Percentiles rank a stretch among this genome's conserved stretches.
phyloP scores from a whole-genome alignment of 805 yeast species.

The Martiniozyma abietophila region DNA sequence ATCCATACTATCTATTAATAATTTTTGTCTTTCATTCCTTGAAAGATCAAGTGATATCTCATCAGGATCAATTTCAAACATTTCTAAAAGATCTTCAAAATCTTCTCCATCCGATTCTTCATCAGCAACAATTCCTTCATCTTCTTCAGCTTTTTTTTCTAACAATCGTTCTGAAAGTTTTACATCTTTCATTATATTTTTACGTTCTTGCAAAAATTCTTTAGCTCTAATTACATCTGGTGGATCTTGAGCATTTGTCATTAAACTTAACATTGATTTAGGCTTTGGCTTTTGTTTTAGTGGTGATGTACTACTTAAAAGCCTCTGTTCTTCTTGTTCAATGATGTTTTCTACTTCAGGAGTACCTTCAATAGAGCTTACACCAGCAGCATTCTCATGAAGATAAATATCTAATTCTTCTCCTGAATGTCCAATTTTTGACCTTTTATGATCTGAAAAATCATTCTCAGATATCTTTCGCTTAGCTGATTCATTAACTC shows the following conservation, averaged over 20 bases:
- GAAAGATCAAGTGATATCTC: slow-evolving; percentile 26
- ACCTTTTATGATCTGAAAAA: slow-evolving; percentile 1
- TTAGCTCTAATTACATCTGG: slow-evolving; percentile 20
- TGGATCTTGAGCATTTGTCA: slow-evolving; percentile 11
- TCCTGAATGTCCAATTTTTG: slow-evolving; percentile 1
- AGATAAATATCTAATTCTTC: slow-evolving; percentile 2
- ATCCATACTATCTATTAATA: slow-evolving; percentile 64
- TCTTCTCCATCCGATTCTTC: slow-evolving; percentile 20
- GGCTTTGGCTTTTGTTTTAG: too few relatives aligned
- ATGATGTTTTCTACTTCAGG: slow-evolving; percentile 9
- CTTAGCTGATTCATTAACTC: too few relatives aligned
- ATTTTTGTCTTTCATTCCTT: slow-evolving; percentile 48
- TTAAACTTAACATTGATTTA: too few relatives aligned
- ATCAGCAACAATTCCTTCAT: slow-evolving; percentile 20
- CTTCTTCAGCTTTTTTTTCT: slow-evolving; percentile 21
- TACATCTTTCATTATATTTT: slow-evolving; percentile 16
- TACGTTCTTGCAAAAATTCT: slow-evolving; percentile 18
- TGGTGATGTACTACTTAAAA: too few relatives aligned
- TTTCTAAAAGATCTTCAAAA: slow-evolving; percentile 23
- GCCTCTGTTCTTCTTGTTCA: neutral
- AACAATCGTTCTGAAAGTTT: slow-evolving; percentile 18
- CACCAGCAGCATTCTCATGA: neutral
- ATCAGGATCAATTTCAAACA: slow-evolving; percentile 26
- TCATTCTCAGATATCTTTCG: too few relatives aligned
- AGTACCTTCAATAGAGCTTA: slow-evolving; percentile 8